Percentiles rank a stretch among this genome's conserved stretches.
phyloP scores from a whole-genome alignment of 176 grass and related monocot genomes.

The Alopecurus myosuroides region DNA sequence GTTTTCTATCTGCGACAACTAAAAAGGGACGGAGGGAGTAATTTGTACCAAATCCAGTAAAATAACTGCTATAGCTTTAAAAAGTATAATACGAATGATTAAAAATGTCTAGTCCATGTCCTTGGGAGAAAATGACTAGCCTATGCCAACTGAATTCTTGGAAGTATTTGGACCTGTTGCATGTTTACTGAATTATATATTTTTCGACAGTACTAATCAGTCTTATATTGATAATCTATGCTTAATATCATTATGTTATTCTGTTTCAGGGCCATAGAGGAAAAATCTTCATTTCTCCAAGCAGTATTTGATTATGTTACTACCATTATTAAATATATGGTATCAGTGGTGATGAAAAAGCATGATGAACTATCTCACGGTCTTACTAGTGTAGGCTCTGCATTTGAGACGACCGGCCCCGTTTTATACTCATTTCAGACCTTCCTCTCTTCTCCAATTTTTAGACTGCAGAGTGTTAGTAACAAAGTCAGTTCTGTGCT shows the following conservation, averaged over 20 bases:
- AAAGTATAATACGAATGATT: not conserved
- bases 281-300: conserved; percentile 50
- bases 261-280: conserved; percentile 53
- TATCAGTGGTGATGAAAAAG: conserved; percentile 57
- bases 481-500: conserved; percentile 30
- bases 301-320: conserved; percentile 45
- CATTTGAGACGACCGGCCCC: conserved; percentile 51
- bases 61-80: not conserved
- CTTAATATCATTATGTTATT: conserved; percentile 16
- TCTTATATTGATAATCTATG: conserved; percentile 1
- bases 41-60: not conserved
- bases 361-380: conserved; percentile 53
- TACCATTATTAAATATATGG: conserved; percentile 52
- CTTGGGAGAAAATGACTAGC: not conserved
- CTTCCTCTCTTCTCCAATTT: conserved; percentile 63
- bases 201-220: not conserved
- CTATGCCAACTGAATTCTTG: not conserved
- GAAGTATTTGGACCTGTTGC: not conserved
- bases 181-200: not conserved
- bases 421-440: conserved; percentile 54
- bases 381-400: conserved; percentile 40
- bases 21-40: no score
- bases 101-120: not conserved
- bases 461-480: conserved; percentile 41
- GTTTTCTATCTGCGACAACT: no score